Conservation (phyloP, 2,329 filamentous ascomycete species). For the Neobulgaria alba region DNA sequence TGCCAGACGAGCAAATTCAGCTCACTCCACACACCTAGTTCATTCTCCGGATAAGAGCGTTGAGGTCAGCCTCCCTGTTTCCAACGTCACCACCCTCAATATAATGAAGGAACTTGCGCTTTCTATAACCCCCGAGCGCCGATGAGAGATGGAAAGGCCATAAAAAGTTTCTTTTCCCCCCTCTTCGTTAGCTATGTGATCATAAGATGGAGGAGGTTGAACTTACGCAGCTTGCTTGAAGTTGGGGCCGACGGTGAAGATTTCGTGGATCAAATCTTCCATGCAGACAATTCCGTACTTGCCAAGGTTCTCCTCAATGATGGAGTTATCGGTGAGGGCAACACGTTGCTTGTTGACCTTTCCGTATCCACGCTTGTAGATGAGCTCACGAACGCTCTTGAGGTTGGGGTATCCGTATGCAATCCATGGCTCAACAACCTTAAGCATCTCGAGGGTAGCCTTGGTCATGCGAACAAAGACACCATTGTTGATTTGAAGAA, state of each 20-base stretch:
- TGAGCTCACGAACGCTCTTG: conserved; percentile 96
- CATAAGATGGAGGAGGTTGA: conserved; percentile 4
- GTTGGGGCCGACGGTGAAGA: conserved; percentile 97
- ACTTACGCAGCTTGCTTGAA: conserved; percentile 74
- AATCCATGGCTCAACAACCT: conserved; percentile 97
- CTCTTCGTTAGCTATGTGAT: conserved; percentile 38
- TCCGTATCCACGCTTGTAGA: conserved; percentile 99
- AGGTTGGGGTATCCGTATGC: conserved; percentile 99
- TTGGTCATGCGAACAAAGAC: conserved; percentile 97
- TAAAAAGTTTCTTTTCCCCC: conserved; percentile 64
- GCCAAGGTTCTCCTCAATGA: conserved; percentile 94
- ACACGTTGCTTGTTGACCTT: conserved; percentile 98
- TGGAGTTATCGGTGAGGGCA: conserved; percentile 91
- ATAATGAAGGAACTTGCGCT: conserved; percentile 67
- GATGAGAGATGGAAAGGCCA: conserved; percentile 99
- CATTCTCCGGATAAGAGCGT: conserved; percentile 93
- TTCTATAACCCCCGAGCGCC: conserved; percentile 92
- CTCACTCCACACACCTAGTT: conserved; percentile 54
- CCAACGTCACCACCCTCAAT: conserved; percentile 81
- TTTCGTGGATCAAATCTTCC: conserved; percentile 99
- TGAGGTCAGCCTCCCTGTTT: conserved; percentile 95
- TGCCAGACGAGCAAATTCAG: conserved; percentile 7
- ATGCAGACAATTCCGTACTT: conserved; percentile 99
- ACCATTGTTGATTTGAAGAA: conserved; percentile 99
- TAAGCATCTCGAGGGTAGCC: conserved; percentile 94